Conservation (phyloP, 2,329 filamentous ascomycete genomes). For the Hypomyces perniciosus region DNA sequence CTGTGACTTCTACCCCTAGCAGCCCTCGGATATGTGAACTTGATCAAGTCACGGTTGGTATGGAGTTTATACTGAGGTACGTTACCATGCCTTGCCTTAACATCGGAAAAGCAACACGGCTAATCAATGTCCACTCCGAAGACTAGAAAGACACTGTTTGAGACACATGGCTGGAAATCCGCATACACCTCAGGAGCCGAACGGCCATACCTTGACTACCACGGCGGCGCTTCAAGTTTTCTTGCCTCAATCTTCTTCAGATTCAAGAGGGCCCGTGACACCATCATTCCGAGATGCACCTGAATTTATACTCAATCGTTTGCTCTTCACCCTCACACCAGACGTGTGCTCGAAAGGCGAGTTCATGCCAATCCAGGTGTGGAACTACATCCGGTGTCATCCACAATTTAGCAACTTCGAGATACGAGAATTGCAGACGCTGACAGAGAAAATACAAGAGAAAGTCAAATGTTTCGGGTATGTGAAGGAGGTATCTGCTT, state of each 20-base stretch:
- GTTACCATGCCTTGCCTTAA: neutral
- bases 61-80: slow-evolving; percentile 30
- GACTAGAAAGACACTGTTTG: slow-evolving; percentile 25
- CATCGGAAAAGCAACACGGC: neutral
- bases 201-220: slow-evolving; percentile 23
- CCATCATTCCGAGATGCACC: slow-evolving; percentile 15
- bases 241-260: neutral
- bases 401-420: slow-evolving; percentile 27
- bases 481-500: neutral
- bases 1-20: neutral
- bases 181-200: slow-evolving; percentile 19
- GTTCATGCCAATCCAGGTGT: slow-evolving; percentile 34
- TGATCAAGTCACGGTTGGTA: slow-evolving; percentile 20
- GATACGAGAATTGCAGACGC: slow-evolving; percentile 18
- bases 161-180: slow-evolving; percentile 22
- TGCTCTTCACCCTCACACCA: slow-evolving; percentile 19
- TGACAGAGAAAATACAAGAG: slow-evolving; percentile 24
- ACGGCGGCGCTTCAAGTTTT: slow-evolving; percentile 17
- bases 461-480: slow-evolving; percentile 33
- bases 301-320: slow-evolving; percentile 16
- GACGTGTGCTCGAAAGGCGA: slow-evolving; percentile 26
- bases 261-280: slow-evolving; percentile 5
- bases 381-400: slow-evolving; percentile 28
- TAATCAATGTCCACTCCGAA: slow-evolving; percentile 1
- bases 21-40: slow-evolving; percentile 17